Conservation (phyloP, 805 yeast genomes). For the Pichia cephalocereana region DNA sequence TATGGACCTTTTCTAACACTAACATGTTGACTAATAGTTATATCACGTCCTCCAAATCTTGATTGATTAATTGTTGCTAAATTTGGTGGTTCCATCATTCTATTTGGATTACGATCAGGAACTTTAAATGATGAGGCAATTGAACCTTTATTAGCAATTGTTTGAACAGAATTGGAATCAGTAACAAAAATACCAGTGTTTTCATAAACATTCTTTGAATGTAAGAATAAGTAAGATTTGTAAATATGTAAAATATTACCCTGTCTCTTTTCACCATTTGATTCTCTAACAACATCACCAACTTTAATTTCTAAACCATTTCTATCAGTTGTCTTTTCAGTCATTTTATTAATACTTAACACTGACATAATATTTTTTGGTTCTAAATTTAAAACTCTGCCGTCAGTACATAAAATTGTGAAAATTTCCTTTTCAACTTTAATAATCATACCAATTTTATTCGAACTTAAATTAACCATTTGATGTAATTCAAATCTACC, state of each 20-base stretch:
- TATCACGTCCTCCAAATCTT: constrained; percentile 66
- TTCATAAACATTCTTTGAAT: constrained; percentile 70
- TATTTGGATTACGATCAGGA: constrained; percentile 71
- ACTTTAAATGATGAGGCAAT: constrained; percentile 43
- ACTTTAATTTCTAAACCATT: constrained; percentile 77
- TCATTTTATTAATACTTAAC: constrained; percentile 52
- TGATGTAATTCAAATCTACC: constrained; percentile 84
- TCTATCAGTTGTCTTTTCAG: constrained; percentile 78
- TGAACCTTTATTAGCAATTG: constrained; percentile 75
- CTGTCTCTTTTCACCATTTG: constrained; percentile 73
- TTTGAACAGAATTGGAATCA: constrained; percentile 64
- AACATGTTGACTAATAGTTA: constrained; percentile 73
- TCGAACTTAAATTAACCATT: constrained; percentile 78
- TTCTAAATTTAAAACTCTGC: constrained; percentile 58
- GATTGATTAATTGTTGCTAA: constrained; percentile 47
- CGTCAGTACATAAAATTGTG: constrained; percentile 73
- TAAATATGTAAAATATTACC: constrained; percentile 84
- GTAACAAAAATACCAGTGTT: constrained; percentile 89
- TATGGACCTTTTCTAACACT: constrained; percentile 85
- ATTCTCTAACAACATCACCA: constrained; percentile 90
- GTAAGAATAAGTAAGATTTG: constrained; percentile 69
- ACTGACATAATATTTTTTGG: constrained; percentile 81
- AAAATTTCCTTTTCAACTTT: constrained; percentile 84
- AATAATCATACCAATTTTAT: constrained; percentile 80
- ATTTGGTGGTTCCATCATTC: constrained; percentile 56